Evolutionary conservation across 345 rosid genomes (phyloP), one percentile per base, ranked within the genome.

Genomic region (Ricinus communis): DNA sequence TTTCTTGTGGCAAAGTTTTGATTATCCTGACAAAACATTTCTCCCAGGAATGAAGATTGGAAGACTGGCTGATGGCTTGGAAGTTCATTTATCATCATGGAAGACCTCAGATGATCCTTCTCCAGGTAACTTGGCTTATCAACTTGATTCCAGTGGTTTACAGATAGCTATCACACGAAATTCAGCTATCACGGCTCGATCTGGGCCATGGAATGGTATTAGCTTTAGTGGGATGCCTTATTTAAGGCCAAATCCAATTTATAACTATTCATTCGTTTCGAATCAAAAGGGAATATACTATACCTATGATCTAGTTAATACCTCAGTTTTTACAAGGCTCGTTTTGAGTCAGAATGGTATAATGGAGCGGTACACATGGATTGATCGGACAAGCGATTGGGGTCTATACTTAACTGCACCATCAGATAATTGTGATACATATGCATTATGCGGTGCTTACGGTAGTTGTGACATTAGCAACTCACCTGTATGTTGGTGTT

Each of bases 1-100:
- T 21, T 69, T 41, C 31, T 5, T 76, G 0, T 76, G 79, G 79
- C 79, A 71, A 25, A 71, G 79, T 51, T 77, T 77, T 43, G 67
- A 78, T 56, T 16, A 69, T 38, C 77, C 81, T n/a, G 22, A 43
- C 8, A 63, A 65, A 18, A 78, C 74, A 28, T 27, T 73, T 6
- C 62, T 78, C 10, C 71, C 81, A 1, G 81, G 54, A 9, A 68
- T 69, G 81, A 68, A 58, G 19, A 2, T 76, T 1, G 68, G 80
- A 14, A 0, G 13, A 59, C 43, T 24, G 3, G 36, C 46, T n/a
- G 5, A 55, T 0, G 71, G 77, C 2, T 18, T 66, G n/a, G 14
- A 66, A 2, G 14, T 40, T 5, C 8, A 18, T 28, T 0, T 47
- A 6, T 30, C 66, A 0, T 33, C 65, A 16, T 72, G 76, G 76